A percentile compares a stretch with the other conserved stretches of the same genome.
Evolutionary conservation across 495 filamentous ascomycete species (phyloP).

Genomic region (Bathelium albidoporum): DNA sequence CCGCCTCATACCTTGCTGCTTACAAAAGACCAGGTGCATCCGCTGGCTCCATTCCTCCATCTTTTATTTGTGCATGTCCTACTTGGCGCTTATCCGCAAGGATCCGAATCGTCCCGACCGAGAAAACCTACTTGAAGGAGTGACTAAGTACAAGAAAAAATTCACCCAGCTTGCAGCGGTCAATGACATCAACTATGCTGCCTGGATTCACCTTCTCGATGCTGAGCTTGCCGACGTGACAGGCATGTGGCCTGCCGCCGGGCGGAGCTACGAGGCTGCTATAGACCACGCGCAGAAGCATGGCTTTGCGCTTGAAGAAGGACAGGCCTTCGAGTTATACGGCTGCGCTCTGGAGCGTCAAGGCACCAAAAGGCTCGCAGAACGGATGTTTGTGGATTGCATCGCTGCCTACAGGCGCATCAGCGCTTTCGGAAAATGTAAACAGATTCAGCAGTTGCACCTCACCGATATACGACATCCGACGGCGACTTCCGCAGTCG

Average conservation of each 20-base stretch:
- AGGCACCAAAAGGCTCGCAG: constrained; percentile 61
- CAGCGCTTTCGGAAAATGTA: constrained; percentile 63
- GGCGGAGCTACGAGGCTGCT: constrained; percentile 61
- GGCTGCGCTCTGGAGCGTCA: constrained; percentile 64
- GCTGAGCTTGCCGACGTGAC: constrained; percentile 60
- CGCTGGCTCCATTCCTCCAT: constrained; percentile 53
- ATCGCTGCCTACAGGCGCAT: constrained; percentile 64
- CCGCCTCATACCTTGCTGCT: constrained; percentile 56
- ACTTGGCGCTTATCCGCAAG: constrained; percentile 52
- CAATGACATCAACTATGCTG: constrained; percentile 68
- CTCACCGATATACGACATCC: constrained; percentile 58
- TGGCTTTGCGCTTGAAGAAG: constrained; percentile 69
- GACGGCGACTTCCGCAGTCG: constrained; percentile 46
- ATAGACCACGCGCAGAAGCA: constrained; percentile 73
- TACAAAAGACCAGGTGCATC: constrained; percentile 51
- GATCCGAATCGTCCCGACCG: constrained; percentile 40
- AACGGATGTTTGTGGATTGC: constrained; percentile 59
- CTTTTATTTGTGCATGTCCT: constrained; percentile 61
- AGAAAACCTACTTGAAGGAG: constrained; percentile 44
- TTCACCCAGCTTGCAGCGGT: constrained; percentile 58
- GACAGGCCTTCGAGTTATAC: constrained; percentile 65
- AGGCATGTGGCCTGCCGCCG: constrained; percentile 49
- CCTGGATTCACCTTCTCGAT: constrained; percentile 65
- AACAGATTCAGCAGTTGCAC: constrained; percentile 59
- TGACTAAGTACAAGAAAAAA: constrained; percentile 47